Evolutionary conservation across 352 stramenopile species (phyloP), one percentile per base, ranked within the genome.

Genomic region (Pythium apleroticum): DNA sequence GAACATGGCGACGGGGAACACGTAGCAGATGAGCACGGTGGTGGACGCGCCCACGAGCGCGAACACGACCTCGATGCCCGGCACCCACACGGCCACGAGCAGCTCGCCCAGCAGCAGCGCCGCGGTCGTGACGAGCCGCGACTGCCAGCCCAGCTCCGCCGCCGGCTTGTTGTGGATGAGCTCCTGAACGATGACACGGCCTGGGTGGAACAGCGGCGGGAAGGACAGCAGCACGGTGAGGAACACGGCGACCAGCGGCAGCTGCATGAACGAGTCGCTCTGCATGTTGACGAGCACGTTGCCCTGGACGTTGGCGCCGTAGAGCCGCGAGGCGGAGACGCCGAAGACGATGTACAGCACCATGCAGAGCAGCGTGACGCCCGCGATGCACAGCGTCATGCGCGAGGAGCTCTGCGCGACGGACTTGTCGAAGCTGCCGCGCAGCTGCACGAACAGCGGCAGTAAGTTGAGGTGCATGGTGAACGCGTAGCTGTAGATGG

Each of bases 401-500:
- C 30, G 49, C 20, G 9, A 25, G 25, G 11, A n/a, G 22, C 52
- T 46, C 17, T 56, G 33, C 19, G 4, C 19, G 31, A 73, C 48
- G 1, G 59, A 53, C 31, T 46, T 55, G 24, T 30, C 25, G 41
- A n/a, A 62, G 15, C 52, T 54, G 33, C 63, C 41, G 19, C 66
- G 66, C 9, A 73, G 52, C 22, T 72, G 60, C 15, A 65, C 48
- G 48, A 67, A 77, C 9, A 77, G 60, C 35, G 71, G 71, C 24
- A 77, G 45, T 12, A 77, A 45, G 33, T 77, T 75, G n/a, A 77
- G 35, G 50, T 77, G 71, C 52, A 74, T 72, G 46, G 73, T 66
- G 55, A 77, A 77, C 5, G 71, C 71, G 54, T 75, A 77, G 49
- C 63, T 75, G 57, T 71, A 75, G 49, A 77, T 67, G n/a, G 66